These are phyloP conservation scores for Auricularia cornea DNA, from an alignment of 768 basidiomycete species.

Conservation along the genomic window DNA sequence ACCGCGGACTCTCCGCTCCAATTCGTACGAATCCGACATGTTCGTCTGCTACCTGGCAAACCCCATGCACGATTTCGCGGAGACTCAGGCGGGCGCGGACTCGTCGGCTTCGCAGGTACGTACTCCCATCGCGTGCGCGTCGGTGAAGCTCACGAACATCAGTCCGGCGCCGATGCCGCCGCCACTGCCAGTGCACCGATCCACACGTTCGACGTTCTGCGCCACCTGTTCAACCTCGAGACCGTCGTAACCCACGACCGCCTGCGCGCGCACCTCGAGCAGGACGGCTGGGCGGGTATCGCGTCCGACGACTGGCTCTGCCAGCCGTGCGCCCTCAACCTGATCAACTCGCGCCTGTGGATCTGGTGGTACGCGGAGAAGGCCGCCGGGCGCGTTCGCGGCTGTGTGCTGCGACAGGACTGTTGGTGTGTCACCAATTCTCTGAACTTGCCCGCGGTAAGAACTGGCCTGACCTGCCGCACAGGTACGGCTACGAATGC, in stretches of 20 bases:
- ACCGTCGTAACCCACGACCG: not conserved
- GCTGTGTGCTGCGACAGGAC: not conserved
- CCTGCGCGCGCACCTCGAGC: not conserved
- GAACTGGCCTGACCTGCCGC: too few species aligned
- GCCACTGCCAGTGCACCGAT: not conserved
- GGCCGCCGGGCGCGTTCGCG: not conserved
- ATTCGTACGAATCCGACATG: too few species aligned
- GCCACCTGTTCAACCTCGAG: not conserved
- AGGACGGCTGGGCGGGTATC: not conserved
- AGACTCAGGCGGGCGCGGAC: too few species aligned
- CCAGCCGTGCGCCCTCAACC: not conserved
- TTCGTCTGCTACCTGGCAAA: too few species aligned
- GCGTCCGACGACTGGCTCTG: not conserved
- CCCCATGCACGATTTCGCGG: too few species aligned
- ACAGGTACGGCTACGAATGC: not conserved
- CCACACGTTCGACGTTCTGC: not conserved
- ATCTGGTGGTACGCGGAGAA: not conserved
- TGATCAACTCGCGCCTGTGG: not conserved
- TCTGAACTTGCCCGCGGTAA: too few species aligned
- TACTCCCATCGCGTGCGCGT: too few species aligned
- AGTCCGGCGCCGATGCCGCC: conserved; percentile 12
- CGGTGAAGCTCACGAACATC: not conserved
- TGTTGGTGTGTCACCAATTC: not conserved
- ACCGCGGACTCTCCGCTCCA: too few species aligned
- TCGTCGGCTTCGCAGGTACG: too few species aligned